These are phyloP conservation scores for Babesia ovata DNA, from an alignment of 169 alveolate species.

Conservation along the genomic window DNA sequence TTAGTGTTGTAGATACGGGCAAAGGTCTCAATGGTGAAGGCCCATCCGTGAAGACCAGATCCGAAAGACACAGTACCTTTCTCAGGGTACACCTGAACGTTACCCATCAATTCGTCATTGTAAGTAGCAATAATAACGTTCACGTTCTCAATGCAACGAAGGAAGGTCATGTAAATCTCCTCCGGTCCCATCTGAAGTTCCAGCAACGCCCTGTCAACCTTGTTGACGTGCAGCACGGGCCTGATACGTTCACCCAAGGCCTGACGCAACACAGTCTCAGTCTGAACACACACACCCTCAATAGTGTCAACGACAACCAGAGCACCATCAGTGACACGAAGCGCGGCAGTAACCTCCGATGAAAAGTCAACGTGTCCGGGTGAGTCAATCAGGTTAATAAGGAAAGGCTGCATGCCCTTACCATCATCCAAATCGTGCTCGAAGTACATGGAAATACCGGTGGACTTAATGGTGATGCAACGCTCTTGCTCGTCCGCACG, in stretches of 20 bases:
- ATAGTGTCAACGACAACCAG: constrained; percentile 98
- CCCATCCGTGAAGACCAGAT: constrained; percentile 99
- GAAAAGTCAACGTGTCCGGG: constrained; percentile 99
- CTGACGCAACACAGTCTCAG: constrained; percentile 98
- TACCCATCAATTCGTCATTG: constrained; percentile 95
- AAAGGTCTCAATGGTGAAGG: constrained; percentile 95
- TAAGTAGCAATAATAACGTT: constrained; percentile 97
- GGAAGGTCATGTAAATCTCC: constrained; percentile 95
- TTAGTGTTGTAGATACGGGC: constrained; percentile 95
- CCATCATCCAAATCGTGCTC: constrained; percentile 94
- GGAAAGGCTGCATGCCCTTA: constrained; percentile 87
- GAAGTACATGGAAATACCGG: constrained; percentile 98
- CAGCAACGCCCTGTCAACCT: constrained; percentile 96
- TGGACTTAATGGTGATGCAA: constrained; percentile 99
- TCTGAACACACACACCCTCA: constrained; percentile 99
- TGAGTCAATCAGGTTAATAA: constrained; percentile 98
- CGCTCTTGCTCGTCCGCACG: constrained; percentile 99
- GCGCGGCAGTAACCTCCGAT: constrained; percentile 99
- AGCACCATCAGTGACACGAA: constrained; percentile 99
- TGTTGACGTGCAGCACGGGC: constrained; percentile 98
- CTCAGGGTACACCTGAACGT: constrained; percentile 94
- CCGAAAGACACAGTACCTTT: constrained; percentile 98
- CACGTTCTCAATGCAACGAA: constrained; percentile 95
- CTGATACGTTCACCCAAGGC: constrained; percentile 97
- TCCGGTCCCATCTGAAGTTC: constrained; percentile 98